phyloP scores from a whole-genome alignment of 192 early-diverging fungal genomes.

The Backusella circina region DNA sequence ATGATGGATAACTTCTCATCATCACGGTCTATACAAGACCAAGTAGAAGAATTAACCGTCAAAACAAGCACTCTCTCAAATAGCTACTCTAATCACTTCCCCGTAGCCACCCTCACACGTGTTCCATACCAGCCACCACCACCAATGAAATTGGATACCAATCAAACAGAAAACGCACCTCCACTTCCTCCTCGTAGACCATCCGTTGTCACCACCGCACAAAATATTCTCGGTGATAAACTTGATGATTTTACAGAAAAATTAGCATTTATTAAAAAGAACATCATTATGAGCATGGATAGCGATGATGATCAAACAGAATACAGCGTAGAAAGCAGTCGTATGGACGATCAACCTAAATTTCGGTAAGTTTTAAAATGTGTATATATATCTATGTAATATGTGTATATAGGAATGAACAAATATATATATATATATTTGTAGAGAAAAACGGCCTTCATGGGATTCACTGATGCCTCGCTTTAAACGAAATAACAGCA shows the following conservation, averaged over 20 bases:
- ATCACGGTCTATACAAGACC: not conserved
- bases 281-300: slow-evolving; percentile 36
- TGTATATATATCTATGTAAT: not conserved
- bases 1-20: not conserved
- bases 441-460: not conserved
- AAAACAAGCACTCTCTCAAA: not conserved
- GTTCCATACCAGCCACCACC: not conserved
- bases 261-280: slow-evolving; percentile 34
- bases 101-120: not conserved
- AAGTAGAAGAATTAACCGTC: not conserved
- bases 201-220: slow-evolving; percentile 27
- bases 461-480: not conserved
- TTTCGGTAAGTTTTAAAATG: not conserved
- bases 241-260: slow-evolving; percentile 38
- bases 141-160: not conserved
- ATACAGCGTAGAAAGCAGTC: not conserved
- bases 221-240: slow-evolving; percentile 28
- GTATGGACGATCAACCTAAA: not conserved
- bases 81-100: not conserved
- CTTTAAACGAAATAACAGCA: not conserved
- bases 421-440: no score
- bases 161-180: not conserved
- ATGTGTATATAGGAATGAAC: not conserved
- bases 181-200: slow-evolving; percentile 1
- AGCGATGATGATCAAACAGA: slow-evolving; percentile 22